Evolutionary conservation across 73 alveolate genomes (phyloP), one percentile per base, ranked within the genome.

Genomic region (Effrenium voratum): DNA sequence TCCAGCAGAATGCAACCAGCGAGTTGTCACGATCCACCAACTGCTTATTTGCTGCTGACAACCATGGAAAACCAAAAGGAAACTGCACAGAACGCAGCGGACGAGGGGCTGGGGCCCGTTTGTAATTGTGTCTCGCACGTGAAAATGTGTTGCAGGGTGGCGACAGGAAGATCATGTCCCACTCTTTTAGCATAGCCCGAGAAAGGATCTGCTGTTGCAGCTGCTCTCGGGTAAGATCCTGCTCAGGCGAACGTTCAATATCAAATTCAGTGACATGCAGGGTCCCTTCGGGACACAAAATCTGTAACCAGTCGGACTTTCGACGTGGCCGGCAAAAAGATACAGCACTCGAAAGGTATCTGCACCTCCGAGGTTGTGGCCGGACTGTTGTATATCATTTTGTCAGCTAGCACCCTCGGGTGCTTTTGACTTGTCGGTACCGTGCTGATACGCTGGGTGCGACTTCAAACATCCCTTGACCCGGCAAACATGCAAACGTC

Each of bases 101-200:
- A 5, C 24, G 5, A 6, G 80, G 80, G 44, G 46, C 80, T 2
- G 80, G 80, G 46, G 30, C n/a, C n/a, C n/a, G n/a, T n/a, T n/a
- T n/a, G n/a, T n/a, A n/a, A n/a, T n/a, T n/a, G n/a, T n/a, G n/a
- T n/a, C n/a, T n/a, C n/a, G n/a, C n/a, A n/a, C n/a, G n/a, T n/a
- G n/a, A n/a, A n/a, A n/a, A n/a, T n/a, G n/a, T n/a, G n/a, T n/a
- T n/a, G n/a, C n/a, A n/a, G n/a, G n/a, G n/a, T n/a, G n/a, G n/a
- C n/a, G n/a, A n/a, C n/a, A n/a, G n/a, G 80, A 22, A 70, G 81
- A 70, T 22, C 80, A n/a, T 26, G 46, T 68, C 80, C 80, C 46
- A 68, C 80, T 68, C 46, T 3, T 22, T 32, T 2, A 13, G 1
- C 46, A 1, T 16, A 68, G 34, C 46, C 80, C 34, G 46, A 2